phyloP scores from a whole-genome alignment of 192 early-diverging fungal species.

The Coemansia sp. region DNA sequence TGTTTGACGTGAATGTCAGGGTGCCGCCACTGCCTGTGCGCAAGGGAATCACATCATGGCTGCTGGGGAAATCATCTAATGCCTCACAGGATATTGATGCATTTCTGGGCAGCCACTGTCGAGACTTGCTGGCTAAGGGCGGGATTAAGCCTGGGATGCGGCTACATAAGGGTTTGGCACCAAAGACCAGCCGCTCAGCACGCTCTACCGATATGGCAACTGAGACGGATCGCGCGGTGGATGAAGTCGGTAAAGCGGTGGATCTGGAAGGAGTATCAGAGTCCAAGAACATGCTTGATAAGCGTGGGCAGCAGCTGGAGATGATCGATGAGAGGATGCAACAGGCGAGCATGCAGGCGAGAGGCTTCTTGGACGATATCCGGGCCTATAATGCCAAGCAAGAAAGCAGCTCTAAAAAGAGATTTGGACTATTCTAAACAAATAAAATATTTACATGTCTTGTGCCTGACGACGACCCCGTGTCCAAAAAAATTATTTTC shows the following conservation, averaged over 20 bases:
- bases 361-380: constrained; percentile 39
- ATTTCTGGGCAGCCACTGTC: constrained; percentile 35
- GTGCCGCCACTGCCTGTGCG: constrained; percentile 33
- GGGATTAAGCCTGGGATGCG: constrained; percentile 33
- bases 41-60: constrained; percentile 51
- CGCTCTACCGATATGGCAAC: not conserved
- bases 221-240: constrained; percentile 4
- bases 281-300: constrained; percentile 36
- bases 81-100: constrained; percentile 34
- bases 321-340: constrained; percentile 23
- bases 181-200: not conserved
- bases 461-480: not conserved
- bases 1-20: constrained; percentile 17
- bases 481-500: not conserved
- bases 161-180: constrained; percentile 8
- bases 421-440: constrained; percentile 36
- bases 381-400: constrained; percentile 51
- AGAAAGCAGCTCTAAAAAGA: constrained; percentile 31
- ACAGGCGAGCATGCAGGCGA: constrained; percentile 26
- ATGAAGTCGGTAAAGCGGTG: constrained; percentile 11
- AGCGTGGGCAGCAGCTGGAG: constrained; percentile 43
- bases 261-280: constrained; percentile 16
- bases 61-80: constrained; percentile 40
- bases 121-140: constrained; percentile 25
- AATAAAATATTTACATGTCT: not conserved